A percentile compares a stretch with the other conserved stretches of the same genome.
Conservation (phyloP, 2,329 filamentous ascomycete species). For the Trichophyton rubrum region DNA sequence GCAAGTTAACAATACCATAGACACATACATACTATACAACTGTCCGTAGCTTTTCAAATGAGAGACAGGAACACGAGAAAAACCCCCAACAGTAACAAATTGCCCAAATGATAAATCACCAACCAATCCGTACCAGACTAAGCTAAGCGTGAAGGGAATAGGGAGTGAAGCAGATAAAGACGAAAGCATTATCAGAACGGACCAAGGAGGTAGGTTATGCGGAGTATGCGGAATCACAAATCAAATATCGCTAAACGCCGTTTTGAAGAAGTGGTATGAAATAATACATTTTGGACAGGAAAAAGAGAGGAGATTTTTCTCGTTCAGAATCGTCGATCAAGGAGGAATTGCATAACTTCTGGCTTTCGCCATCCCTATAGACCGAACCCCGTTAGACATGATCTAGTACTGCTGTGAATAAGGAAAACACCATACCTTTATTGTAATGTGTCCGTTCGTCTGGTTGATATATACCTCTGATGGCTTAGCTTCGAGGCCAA, state of each 20-base stretch:
- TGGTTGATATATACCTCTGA: conserved; percentile 40
- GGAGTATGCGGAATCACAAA: background rate
- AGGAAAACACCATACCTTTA: conserved; percentile 46
- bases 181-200: background rate
- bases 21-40: background rate
- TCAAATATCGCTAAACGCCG: background rate
- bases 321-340: conserved; percentile 32
- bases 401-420: too few relatives aligned
- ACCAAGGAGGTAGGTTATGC: background rate
- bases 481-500: conserved; percentile 41
- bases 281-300: background rate
- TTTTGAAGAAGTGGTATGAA: background rate
- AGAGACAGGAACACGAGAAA: background rate
- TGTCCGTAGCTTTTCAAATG: background rate
- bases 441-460: conserved; percentile 59
- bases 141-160: background rate
- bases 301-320: background rate
- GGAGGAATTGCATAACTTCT: conserved; percentile 38
- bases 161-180: background rate
- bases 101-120: background rate
- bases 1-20: background rate
- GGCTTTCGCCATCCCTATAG: conserved; percentile 39
- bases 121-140: background rate
- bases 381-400: background rate
- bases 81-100: background rate